Percentiles rank a stretch among this genome's conserved stretches.
Evolutionary conservation across 192 early-diverging fungal genomes (phyloP).

Genomic region (Coemansia sp.): DNA sequence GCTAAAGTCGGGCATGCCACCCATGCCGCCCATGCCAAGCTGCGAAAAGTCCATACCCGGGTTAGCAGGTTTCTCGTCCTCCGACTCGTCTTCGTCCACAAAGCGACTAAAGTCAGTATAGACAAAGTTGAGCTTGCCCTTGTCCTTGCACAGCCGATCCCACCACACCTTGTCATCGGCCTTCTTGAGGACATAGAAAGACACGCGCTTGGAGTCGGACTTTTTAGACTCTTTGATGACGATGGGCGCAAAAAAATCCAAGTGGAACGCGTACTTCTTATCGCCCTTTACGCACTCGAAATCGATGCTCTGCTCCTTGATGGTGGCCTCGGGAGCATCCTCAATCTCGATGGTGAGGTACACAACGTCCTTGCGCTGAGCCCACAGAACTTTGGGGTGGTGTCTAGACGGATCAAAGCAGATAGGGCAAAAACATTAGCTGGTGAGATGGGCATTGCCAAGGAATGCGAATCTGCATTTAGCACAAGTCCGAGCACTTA

Average conservation of each 20-base stretch:
- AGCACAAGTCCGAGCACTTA: too few relatives aligned
- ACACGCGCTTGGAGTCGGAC: conserved; percentile 57
- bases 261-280: conserved; percentile 67
- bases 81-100: conserved; percentile 94
- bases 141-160: conserved; percentile 76
- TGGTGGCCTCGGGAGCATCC: conserved; percentile 58
- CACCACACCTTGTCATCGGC: conserved; percentile 68
- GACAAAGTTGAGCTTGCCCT: conserved; percentile 65
- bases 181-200: conserved; percentile 69
- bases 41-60: conserved; percentile 68
- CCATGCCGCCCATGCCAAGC: conserved; percentile 47
- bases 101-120: conserved; percentile 90
- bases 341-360: conserved; percentile 78
- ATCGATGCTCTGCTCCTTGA: conserved; percentile 27
- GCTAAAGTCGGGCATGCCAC: conserved; percentile 42
- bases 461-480: too few relatives aligned
- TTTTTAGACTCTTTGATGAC: conserved; percentile 71
- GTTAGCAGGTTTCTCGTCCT: conserved; percentile 58
- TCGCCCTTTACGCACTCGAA: conserved; percentile 64
- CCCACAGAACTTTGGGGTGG: conserved; percentile 81
- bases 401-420: conserved; percentile 14
- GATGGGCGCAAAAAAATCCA: conserved; percentile 73
- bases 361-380: conserved; percentile 76
- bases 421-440: neutral
- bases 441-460: too few relatives aligned